Evolutionary conservation across 2,329 filamentous ascomycete genomes (phyloP).

Genomic region (Xylaria sp.): DNA sequence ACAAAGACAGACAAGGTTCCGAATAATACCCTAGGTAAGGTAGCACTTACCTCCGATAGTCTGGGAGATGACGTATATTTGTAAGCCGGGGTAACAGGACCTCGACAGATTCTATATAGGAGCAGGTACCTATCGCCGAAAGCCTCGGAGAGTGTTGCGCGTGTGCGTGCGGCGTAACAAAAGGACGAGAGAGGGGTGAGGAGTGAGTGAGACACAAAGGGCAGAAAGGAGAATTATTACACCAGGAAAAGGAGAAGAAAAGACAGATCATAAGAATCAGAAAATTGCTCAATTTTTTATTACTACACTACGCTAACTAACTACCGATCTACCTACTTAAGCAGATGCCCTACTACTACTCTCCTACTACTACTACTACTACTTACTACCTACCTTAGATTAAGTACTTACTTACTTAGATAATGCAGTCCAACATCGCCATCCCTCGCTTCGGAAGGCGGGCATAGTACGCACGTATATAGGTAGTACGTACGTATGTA

Average conservation of each 20-base stretch:
- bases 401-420: background rate
- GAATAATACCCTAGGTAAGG: background rate
- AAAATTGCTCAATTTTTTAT: slow-evolving; percentile 1
- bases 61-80: background rate
- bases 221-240: background rate
- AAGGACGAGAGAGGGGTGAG: background rate
- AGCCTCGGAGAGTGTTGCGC: too few relatives aligned
- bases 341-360: too few relatives aligned
- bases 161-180: background rate
- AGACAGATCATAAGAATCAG: background rate
- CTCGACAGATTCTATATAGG: background rate
- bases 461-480: too few relatives aligned
- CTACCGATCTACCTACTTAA: too few relatives aligned
- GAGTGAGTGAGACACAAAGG: background rate
- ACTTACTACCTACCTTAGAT: background rate
- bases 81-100: slow-evolving; percentile 18
- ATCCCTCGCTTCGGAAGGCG: too few relatives aligned
- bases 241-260: background rate
- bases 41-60: background rate
- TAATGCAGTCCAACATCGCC: background rate
- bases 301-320: background rate
- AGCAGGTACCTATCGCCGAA: slow-evolving; percentile 6
- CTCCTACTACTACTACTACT: too few relatives aligned
- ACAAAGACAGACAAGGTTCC: background rate
- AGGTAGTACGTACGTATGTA: too few relatives aligned